Evolutionary conservation across 2,329 filamentous ascomycete species (phyloP).

Genomic region (Dendryphion nanum): DNA sequence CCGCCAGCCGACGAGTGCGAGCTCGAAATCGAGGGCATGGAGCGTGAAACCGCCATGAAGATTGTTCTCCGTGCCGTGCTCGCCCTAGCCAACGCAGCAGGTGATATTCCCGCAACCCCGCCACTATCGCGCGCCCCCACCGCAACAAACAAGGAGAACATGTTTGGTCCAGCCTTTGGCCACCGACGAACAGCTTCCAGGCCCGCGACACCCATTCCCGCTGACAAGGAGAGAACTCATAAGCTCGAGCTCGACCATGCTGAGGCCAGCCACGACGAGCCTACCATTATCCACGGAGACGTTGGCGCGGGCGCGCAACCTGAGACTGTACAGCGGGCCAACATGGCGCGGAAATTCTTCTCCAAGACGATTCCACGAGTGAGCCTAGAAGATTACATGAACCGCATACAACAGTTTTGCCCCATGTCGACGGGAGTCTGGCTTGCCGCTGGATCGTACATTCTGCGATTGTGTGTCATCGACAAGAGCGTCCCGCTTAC

Average conservation of each 20-base stretch:
- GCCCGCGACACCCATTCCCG: slow-evolving; percentile 39
- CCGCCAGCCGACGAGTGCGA: slow-evolving; percentile 41
- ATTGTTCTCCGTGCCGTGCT: slow-evolving; percentile 63
- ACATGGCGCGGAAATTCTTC: slow-evolving; percentile 90
- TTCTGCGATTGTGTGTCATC: slow-evolving; percentile 74
- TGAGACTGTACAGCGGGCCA: slow-evolving; percentile 74
- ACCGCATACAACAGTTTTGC: slow-evolving; percentile 84
- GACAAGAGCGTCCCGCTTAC: slow-evolving; percentile 77
- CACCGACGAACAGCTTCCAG: slow-evolving; percentile 38
- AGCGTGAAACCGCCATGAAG: slow-evolving; percentile 72
- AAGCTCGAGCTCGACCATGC: slow-evolving; percentile 47
- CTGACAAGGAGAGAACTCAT: slow-evolving; percentile 40
- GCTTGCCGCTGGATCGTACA: slow-evolving; percentile 83
- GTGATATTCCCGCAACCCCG: slow-evolving; percentile 79
- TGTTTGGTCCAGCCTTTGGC: slow-evolving; percentile 16
- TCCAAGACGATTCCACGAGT: slow-evolving; percentile 85
- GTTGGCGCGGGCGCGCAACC: slow-evolving; percentile 67
- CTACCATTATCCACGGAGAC: slow-evolving; percentile 39
- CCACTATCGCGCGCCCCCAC: slow-evolving; percentile 62
- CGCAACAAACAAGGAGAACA: slow-evolving; percentile 43
- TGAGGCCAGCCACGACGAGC: slow-evolving; percentile 51
- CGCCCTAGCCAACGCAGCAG: slow-evolving; percentile 67
- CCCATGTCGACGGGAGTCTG: slow-evolving; percentile 94
- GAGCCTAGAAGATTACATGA: slow-evolving; percentile 77
- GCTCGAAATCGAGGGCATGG: slow-evolving; percentile 71